Percentiles rank a stretch among this genome's conserved stretches.
phyloP scores from a whole-genome alignment of 1,139 yeast genomes.

The Debaryomyces udenii region DNA sequence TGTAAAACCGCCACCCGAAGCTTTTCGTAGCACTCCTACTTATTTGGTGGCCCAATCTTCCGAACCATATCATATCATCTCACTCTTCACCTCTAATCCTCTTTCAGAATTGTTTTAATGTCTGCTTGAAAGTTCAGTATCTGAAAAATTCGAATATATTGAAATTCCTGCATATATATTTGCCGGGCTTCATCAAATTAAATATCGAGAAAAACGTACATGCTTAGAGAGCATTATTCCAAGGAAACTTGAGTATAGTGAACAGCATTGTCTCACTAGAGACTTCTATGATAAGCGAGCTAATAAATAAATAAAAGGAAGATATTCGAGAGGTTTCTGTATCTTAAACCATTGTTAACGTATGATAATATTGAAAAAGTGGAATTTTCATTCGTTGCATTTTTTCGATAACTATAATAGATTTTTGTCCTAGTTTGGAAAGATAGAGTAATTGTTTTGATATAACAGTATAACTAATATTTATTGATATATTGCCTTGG shows the following conservation, averaged over 20 bases:
- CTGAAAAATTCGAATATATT: neutral
- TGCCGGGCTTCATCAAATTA: slow-evolving; percentile 5
- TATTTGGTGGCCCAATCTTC: neutral
- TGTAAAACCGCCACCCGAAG: slow-evolving; percentile 36
- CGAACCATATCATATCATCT: slow-evolving; percentile 2
- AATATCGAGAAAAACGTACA: slow-evolving; percentile 4
- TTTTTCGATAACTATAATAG: slow-evolving; percentile 2
- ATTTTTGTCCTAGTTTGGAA: slow-evolving; percentile 1
- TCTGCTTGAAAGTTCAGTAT: neutral
- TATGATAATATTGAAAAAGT: neutral
- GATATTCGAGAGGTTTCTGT: neutral
- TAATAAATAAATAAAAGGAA: neutral
- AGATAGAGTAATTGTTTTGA: neutral
- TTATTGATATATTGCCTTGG: neutral
- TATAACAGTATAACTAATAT: neutral
- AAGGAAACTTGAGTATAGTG: neutral
- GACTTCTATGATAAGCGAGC: neutral
- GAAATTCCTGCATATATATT: slow-evolving; percentile 5
- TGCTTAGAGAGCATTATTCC: neutral
- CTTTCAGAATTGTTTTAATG: too few species aligned
- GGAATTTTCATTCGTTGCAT: neutral
- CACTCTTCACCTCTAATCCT: too few species aligned
- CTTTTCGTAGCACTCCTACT: neutral
- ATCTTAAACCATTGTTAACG: neutral
- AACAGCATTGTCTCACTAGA: slow-evolving; percentile 3